Evolutionary conservation across 2,329 filamentous ascomycete species (phyloP), one percentile per base, ranked within the genome.

Genomic region (Trichoderma sp.): DNA sequence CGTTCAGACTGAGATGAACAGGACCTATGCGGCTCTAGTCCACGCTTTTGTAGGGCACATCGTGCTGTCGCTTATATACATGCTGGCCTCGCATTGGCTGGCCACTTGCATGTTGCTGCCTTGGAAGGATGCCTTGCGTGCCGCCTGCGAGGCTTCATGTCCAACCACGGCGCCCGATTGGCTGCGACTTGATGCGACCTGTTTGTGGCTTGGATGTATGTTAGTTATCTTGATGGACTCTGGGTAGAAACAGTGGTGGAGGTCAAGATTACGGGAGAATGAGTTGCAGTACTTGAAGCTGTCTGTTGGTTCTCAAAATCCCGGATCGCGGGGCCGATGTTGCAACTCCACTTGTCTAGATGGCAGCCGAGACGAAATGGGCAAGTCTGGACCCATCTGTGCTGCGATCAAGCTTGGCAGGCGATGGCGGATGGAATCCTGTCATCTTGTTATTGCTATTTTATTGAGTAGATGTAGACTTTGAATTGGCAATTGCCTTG

Each of bases 121-220:
- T 68, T 55, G 51, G 37, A 37, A 56, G 21, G 32, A 43, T 58
- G 66, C 66, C 66, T 68, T 64, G 66, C 18, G 13, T 52, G 66
- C 34, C 59, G 66, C 66, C 66, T 64, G 26, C 30, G 34, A 54
- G 37, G 66, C 28, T 61, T 43, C 39, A n/a, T 43, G 32, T 68
- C 66, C 66, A 68, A 68, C 66, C 66, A 64, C n/a, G 39, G 34
- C 32, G 61, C 34, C 2, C 26, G 49, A 56, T 68, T 37, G 28
- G 37, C 34, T 30, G 66, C 56, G 66, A 68, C 55, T 68, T 58
- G 61, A 11, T 28, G 43, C 59, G 21, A 8, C 59, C 30, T 2
- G 26, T 30, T 28, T 6, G 32, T 32, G 16, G 30, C n/a, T 32
- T 2, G 26, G 26, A 4, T 2, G 26, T 26, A 4, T 26, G 26